Conservation (phyloP, 108 stramenopile species). For the Parmales sp. region DNA sequence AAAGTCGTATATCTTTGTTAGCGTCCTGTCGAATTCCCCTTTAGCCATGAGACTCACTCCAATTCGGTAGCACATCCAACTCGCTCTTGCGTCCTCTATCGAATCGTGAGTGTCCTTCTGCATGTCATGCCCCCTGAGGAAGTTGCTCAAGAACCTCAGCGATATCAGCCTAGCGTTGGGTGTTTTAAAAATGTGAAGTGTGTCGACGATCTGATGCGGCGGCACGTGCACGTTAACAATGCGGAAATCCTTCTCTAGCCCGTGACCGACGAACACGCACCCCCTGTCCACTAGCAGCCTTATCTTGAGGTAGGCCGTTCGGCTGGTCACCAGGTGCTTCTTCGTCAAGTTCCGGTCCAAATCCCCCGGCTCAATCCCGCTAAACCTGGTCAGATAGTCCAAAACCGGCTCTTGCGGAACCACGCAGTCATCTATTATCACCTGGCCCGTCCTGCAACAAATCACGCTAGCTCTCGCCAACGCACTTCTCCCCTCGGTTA, state of each 20-base stretch:
- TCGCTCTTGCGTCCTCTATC: constrained; percentile 81
- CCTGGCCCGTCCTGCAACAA: constrained; percentile 46
- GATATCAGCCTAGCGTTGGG: constrained; percentile 74
- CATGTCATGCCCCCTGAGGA: constrained; percentile 72
- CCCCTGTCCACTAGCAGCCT: constrained; percentile 76
- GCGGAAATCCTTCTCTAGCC: constrained; percentile 71
- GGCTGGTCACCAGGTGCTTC: constrained; percentile 72
- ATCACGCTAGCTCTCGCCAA: constrained; percentile 78
- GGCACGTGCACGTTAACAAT: constrained; percentile 76
- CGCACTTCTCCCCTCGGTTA: constrained; percentile 63
- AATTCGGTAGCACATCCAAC: constrained; percentile 54
- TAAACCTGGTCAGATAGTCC: constrained; percentile 89
- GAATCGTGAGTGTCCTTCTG: constrained; percentile 91
- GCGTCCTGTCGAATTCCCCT: constrained; percentile 43
- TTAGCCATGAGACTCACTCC: constrained; percentile 50
- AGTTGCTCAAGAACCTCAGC: constrained; percentile 78
- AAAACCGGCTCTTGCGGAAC: constrained; percentile 78
- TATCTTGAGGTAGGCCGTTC: constrained; percentile 79
- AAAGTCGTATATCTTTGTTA: constrained; percentile 51
- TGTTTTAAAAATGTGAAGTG: constrained; percentile 76
- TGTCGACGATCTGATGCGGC: constrained; percentile 83
- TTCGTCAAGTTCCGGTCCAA: constrained; percentile 64
- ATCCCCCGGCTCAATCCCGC: constrained; percentile 72
- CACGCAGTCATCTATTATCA: constrained; percentile 85
- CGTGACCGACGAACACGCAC: constrained; percentile 78